Evolutionary conservation across 164 flowering plant genomes (phyloP).

Genomic region (Nelumbo lutea): DNA sequence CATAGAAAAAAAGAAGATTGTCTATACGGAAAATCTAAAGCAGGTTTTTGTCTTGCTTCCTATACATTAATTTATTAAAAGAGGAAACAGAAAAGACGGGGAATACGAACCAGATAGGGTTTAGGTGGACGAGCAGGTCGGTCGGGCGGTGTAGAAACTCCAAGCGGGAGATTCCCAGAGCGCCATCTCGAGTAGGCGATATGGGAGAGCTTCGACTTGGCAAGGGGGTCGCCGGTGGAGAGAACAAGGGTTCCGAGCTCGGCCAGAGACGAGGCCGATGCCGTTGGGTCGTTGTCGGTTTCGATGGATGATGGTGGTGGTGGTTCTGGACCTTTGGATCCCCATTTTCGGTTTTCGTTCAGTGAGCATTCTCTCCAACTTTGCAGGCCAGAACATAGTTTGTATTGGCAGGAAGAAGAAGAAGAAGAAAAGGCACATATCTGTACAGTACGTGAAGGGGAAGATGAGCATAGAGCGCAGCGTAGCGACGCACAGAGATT

Average conservation of each 20-base stretch:
- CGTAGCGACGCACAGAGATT: constrained; percentile 14
- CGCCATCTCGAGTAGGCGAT: constrained; percentile 64
- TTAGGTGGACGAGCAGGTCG: constrained; percentile 72
- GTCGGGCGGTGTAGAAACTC: constrained; percentile 50
- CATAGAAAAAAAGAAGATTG: too few species aligned
- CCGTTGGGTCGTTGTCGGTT: constrained; percentile 11
- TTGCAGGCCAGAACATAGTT: constrained; percentile 65
- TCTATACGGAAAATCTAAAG: too few species aligned
- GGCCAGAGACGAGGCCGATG: constrained; percentile 52
- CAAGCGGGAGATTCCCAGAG: constrained; percentile 46
- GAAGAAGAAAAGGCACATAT: constrained; percentile 11
- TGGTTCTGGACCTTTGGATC: constrained; percentile 54
- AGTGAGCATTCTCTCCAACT: constrained; percentile 58
- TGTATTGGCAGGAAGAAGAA: constrained; percentile 21
- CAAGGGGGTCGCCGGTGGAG: constrained; percentile 73
- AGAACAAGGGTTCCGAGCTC: constrained; percentile 79
- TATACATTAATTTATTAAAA: not conserved
- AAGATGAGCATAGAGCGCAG: constrained; percentile 8
- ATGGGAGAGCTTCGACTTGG: constrained; percentile 73
- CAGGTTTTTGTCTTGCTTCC: too few species aligned
- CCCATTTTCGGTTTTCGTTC: constrained; percentile 65
- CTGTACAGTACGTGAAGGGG: not conserved
- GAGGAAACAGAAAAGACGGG: not conserved
- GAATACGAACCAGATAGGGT: constrained; percentile 55
- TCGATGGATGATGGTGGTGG: not conserved